phyloP scores from a whole-genome alignment of 768 basidiomycete genomes.

The Amanita rimosa region DNA sequence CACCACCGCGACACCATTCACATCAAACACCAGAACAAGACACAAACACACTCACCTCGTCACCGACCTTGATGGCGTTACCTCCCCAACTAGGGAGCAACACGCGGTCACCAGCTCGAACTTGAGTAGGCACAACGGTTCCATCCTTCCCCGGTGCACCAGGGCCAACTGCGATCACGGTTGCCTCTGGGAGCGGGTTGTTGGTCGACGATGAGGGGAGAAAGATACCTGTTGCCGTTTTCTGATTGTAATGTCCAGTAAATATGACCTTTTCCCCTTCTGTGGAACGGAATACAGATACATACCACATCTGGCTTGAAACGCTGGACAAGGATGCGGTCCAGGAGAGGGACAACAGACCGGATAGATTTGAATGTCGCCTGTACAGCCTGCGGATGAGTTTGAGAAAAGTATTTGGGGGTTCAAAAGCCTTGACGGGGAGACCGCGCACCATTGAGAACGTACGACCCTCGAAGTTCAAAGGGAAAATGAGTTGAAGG shows the following conservation, averaged over 20 bases:
- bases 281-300: neutral
- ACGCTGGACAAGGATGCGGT: conserved; percentile 94
- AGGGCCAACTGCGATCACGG: conserved; percentile 91
- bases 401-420: neutral
- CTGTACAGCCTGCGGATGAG: conserved; percentile 51
- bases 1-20: neutral
- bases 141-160: conserved; percentile 90
- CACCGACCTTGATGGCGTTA: conserved; percentile 90
- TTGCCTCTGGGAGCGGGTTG: conserved; percentile 87
- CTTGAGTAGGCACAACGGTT: conserved; percentile 54
- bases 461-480: too few species aligned
- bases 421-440: neutral
- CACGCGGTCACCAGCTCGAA: conserved; percentile 87
- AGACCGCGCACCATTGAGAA: neutral
- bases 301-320: conserved; percentile 93
- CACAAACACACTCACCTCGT: conserved; percentile 64
- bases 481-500: too few species aligned
- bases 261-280: neutral
- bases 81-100: conserved; percentile 96
- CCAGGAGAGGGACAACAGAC: conserved; percentile 81
- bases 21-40: neutral
- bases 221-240: conserved; percentile 95
- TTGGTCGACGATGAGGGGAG: conserved; percentile 83
- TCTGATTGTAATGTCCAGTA: conserved; percentile 32
- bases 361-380: conserved; percentile 95